These are phyloP conservation scores for Backusella tarrabulga DNA, from an alignment of 192 early-diverging fungal genomes.

Conservation along the genomic window DNA sequence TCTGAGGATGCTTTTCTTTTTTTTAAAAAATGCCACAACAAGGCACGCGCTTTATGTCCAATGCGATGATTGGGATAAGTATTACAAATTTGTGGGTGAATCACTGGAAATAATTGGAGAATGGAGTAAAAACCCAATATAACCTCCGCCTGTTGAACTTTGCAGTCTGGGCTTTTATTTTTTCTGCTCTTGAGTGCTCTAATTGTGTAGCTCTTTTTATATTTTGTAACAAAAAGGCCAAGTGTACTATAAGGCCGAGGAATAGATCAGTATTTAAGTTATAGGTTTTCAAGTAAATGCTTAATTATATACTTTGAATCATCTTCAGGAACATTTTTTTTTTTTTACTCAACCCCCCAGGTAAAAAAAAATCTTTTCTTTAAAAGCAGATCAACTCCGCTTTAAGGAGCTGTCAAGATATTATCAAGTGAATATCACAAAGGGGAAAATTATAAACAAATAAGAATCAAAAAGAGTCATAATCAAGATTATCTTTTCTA, in stretches of 20 bases:
- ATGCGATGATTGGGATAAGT: constrained; percentile 6
- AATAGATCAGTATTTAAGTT: background rate
- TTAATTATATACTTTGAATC: background rate
- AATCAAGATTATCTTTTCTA: background rate
- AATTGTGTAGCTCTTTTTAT: background rate
- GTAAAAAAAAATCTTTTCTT: background rate
- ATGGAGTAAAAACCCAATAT: background rate
- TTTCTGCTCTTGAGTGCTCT: background rate
- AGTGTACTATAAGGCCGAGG: background rate
- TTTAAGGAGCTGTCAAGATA: background rate
- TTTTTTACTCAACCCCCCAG: background rate
- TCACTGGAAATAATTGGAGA: constrained; percentile 2
- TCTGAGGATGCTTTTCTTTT: background rate
- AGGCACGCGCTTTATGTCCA: background rate
- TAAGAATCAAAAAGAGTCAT: background rate
- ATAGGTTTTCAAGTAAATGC: background rate
- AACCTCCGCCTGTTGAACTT: background rate
- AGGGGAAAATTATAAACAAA: background rate
- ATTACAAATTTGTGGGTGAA: constrained; percentile 3
- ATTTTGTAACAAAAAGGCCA: background rate
- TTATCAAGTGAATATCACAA: background rate
- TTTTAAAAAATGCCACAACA: background rate
- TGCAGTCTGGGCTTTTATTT: background rate
- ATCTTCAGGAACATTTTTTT: background rate
- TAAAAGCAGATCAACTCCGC: background rate